Percentiles rank a stretch among this genome's conserved stretches.
Conservation (phyloP, 163 green algal genomes). For the Volvox carteri region DNA sequence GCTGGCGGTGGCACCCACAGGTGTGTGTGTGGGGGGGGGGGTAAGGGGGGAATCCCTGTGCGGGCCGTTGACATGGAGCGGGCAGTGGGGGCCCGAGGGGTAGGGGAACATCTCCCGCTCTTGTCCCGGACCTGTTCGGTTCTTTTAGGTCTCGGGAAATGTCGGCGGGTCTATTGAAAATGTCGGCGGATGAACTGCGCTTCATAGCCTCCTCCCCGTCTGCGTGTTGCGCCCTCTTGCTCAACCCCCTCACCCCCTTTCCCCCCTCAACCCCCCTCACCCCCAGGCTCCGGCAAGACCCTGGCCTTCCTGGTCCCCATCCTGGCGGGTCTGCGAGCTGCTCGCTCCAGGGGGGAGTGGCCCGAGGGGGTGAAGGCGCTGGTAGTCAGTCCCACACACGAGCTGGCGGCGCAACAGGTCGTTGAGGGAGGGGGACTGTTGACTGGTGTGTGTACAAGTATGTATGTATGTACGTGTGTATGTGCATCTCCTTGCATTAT, state of each 20-base stretch:
- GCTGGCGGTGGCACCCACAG: slow-evolving; percentile 92
- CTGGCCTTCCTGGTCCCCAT: slow-evolving; percentile 88
- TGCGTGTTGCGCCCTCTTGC: too few species aligned
- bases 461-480: too few species aligned
- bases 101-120: too few species aligned
- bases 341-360: slow-evolving; percentile 54
- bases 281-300: slow-evolving; percentile 85
- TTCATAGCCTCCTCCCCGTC: too few species aligned
- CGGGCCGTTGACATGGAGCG: neutral
- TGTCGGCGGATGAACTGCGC: too few species aligned
- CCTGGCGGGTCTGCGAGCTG: slow-evolving; percentile 61
- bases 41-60: neutral
- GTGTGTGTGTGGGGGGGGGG: slow-evolving; percentile 44
- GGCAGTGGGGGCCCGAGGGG: neutral
- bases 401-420: slow-evolving; percentile 89
- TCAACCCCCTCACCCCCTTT: too few species aligned
- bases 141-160: too few species aligned
- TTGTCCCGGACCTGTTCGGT: too few species aligned
- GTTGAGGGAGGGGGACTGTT: neutral
- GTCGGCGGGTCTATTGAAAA: too few species aligned
- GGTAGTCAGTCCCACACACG: slow-evolving; percentile 87
- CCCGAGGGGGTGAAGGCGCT: slow-evolving; percentile 71
- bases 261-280: neutral
- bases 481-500: too few species aligned
- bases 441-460: too few species aligned